Evolutionary conservation across 2,329 filamentous ascomycete species (phyloP).

Genomic region (Apiospora kogelbergensis): DNA sequence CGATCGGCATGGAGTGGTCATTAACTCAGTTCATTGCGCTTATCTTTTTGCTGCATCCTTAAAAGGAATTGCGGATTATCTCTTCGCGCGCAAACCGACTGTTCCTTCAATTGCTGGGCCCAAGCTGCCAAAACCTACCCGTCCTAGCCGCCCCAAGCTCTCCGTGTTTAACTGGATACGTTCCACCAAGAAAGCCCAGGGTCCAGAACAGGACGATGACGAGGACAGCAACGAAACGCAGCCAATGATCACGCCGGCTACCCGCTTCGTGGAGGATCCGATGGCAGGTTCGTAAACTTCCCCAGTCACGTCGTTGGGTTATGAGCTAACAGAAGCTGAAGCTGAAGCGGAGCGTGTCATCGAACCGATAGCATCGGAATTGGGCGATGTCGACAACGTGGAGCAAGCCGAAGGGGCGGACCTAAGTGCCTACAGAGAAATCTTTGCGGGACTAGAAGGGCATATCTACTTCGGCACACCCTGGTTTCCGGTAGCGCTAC

Average conservation of each 20-base stretch:
- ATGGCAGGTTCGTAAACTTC: not conserved
- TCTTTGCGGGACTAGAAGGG: conserved; percentile 6
- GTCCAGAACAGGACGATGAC: not conserved
- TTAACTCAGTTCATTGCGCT: conserved; percentile 22
- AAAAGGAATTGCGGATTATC: conserved; percentile 16
- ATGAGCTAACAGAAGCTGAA: not conserved
- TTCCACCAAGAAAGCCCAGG: not conserved
- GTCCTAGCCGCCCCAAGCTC: conserved; percentile 2
- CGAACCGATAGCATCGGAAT: not conserved
- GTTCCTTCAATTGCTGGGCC: not conserved
- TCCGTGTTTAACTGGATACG: conserved; percentile 8
- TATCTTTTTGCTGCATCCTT: conserved; percentile 21
- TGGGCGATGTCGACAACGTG: not conserved
- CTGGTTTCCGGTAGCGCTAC: conserved; percentile 4
- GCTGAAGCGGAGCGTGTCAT: not conserved
- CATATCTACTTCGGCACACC: not conserved
- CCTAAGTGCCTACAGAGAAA: not conserved
- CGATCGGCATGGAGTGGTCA: conserved; percentile 17
- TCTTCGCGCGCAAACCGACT: conserved; percentile 11
- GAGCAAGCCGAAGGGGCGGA: not conserved
- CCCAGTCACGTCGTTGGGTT: not conserved
- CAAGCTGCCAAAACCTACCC: not conserved
- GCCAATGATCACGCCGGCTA: not conserved
- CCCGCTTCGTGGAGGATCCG: not conserved
- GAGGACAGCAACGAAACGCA: not conserved